phyloP scores from a whole-genome alignment of 352 stramenopile species.

The Pythium sukuiense region DNA sequence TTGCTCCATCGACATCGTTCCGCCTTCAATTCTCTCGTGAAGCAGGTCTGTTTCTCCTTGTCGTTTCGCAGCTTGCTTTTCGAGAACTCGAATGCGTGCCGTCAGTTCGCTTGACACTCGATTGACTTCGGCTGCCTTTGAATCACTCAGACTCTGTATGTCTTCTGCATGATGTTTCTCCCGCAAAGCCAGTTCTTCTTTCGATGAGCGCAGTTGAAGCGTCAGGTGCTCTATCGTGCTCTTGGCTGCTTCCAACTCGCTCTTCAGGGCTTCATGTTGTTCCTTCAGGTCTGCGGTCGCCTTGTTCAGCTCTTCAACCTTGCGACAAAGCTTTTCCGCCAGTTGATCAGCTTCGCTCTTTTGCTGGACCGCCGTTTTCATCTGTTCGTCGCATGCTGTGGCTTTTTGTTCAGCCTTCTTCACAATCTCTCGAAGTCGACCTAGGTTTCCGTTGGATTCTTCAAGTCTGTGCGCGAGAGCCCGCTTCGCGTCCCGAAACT shows the following conservation, averaged over 20 bases:
- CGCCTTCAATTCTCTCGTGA: conserved; percentile 16
- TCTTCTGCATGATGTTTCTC: conserved; percentile 14
- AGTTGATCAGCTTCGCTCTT: conserved; percentile 5
- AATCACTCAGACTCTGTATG: background rate
- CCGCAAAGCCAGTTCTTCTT: conserved; percentile 7
- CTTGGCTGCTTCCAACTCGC: conserved; percentile 6
- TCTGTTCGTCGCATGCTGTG: conserved; percentile 33
- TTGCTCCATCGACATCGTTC: conserved; percentile 20
- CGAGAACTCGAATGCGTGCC: conserved; percentile 11
- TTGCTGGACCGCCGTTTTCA: conserved; percentile 19
- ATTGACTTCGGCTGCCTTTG: conserved; percentile 14
- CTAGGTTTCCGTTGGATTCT: conserved; percentile 72
- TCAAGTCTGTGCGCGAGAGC: conserved; percentile 53
- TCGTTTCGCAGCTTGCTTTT: conserved; percentile 14
- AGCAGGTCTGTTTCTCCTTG: conserved; percentile 18
- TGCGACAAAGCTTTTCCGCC: background rate
- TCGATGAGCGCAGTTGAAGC: background rate
- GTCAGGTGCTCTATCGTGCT: conserved; percentile 1
- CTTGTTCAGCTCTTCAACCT: conserved; percentile 1
- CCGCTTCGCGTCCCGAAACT: conserved; percentile 45
- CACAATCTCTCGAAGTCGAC: conserved; percentile 53
- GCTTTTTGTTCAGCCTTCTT: conserved; percentile 34
- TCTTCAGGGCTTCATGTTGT: conserved; percentile 5
- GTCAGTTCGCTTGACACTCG: conserved; percentile 13
- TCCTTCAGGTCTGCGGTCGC: background rate